Base-by-base conservation (phyloP, 129 eudicot genomes). In the Chrysanthemum makinoi region DNA sequence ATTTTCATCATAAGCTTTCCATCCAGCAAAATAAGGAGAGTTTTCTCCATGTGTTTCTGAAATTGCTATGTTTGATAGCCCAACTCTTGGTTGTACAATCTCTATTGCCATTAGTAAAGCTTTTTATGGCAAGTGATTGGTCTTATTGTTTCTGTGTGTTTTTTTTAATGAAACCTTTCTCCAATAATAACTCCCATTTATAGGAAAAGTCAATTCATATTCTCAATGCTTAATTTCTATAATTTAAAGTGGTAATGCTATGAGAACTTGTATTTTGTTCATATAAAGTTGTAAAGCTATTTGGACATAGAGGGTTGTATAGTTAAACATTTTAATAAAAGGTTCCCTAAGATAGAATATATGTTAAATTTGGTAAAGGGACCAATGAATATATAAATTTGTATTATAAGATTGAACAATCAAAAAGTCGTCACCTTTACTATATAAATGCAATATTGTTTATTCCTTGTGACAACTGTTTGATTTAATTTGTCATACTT, bases 11-110 rank as follows among this genome's bases (percentile, higher is more conserved):
- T 91, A 91, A 10, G 97, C 97, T 72, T 88, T 91, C 97, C 97
- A 91, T 61, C 97, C 97, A 1, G 97, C 96, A 81, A 91, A 91
- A 66, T 91, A 91, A 0, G 97, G 97, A 1, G 97, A 91, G 76
- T 91, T 89, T 82, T 91, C 97, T 30, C 97, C 97, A 65, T 91
- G 97, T 58, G 97, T 91, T 43, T 91, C 90, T 26, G 96, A 91
- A 47, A 71, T 79, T 10, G 93, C 97, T 54, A 91, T 60, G 63
- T 74, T 84, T 65, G 97, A 91, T 18, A 91, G 58, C 35, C 68
- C 81, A 72, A 62, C 86, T 18, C 57, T 57, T 55, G 83, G 80
- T 53, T 81, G 75, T 61, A 80, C 86, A 62, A 77, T 81, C 83
- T 85, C 94, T 63, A 87, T 74, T 5, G 89, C 84, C 96, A 90